A percentile compares a stretch with the other conserved stretches of the same genome.
Evolutionary conservation across 306 rosid genomes (phyloP).

Genomic region (Rosa persica): DNA sequence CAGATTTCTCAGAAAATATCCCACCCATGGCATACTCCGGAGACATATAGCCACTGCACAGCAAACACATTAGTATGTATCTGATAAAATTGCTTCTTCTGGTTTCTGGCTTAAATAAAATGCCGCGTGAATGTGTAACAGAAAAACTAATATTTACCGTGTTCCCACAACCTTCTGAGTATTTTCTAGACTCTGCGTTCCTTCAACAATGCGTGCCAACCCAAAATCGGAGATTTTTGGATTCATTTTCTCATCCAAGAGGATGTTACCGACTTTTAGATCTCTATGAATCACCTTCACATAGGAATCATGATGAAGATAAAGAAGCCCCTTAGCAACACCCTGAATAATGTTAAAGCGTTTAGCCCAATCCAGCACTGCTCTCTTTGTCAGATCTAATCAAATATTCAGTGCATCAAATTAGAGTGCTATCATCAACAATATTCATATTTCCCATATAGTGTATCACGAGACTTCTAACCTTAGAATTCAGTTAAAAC

Average conservation of each 20-base stretch:
- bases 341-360: not conserved
- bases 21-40: constrained; percentile 31
- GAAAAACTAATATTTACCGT: not conserved
- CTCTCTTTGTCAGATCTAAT: not conserved
- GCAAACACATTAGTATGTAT: not conserved
- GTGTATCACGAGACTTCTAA: not conserved
- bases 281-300: not conserved
- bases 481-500: too few species aligned
- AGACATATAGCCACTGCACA: constrained; percentile 32
- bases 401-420: not conserved
- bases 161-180: not conserved
- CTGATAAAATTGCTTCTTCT: not conserved
- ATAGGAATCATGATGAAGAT: not conserved
- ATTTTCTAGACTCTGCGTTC: too few species aligned
- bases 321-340: not conserved
- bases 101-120: not conserved
- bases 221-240: too few species aligned
- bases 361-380: not conserved
- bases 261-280: too few species aligned
- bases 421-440: not conserved
- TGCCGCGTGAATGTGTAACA: too few species aligned
- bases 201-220: too few species aligned
- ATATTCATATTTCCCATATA: too few species aligned
- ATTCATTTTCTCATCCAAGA: too few species aligned
- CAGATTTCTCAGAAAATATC: constrained; percentile 24